phyloP scores from a whole-genome alignment of 2,329 filamentous ascomycete species.

The Fusarium irregulare region DNA sequence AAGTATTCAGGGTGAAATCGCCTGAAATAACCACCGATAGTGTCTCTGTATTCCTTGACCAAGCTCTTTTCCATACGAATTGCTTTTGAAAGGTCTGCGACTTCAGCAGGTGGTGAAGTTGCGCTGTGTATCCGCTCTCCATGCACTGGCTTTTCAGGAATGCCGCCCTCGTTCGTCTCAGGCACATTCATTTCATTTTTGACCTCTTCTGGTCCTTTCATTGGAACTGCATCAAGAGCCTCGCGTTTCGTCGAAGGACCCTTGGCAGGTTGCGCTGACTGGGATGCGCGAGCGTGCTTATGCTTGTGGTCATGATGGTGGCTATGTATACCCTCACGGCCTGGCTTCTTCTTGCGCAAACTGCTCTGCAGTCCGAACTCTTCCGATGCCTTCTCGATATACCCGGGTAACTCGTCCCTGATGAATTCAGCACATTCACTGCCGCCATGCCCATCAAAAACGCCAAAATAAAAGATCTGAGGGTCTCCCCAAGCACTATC shows the following conservation, averaged over 20 bases:
- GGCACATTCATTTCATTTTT: constrained; percentile 53
- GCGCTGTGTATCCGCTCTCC: constrained; percentile 53
- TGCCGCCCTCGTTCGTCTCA: constrained; percentile 47
- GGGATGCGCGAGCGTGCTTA: constrained; percentile 24
- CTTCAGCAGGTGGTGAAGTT: constrained; percentile 61
- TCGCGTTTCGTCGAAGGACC: constrained; percentile 39
- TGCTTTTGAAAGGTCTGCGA: constrained; percentile 69
- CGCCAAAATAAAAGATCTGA: constrained; percentile 96
- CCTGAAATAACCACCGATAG: constrained; percentile 93
- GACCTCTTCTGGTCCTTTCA: constrained; percentile 62
- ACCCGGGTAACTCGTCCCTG: constrained; percentile 84
- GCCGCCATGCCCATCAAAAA: constrained; percentile 97
- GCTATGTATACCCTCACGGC: constrained; percentile 40
- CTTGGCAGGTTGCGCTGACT: constrained; percentile 14
- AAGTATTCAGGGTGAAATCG: constrained; percentile 89
- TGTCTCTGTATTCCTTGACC: constrained; percentile 80
- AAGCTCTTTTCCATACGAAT: constrained; percentile 76
- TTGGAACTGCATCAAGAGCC: constrained; percentile 55
- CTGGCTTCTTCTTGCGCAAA: constrained; percentile 62
- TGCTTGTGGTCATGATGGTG: constrained; percentile 40
- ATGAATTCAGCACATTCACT: constrained; percentile 89
- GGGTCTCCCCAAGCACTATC: constrained; percentile 87
- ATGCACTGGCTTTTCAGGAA: constrained; percentile 53
- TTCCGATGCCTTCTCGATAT: constrained; percentile 83
- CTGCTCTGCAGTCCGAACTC: constrained; percentile 84